Evolutionary conservation across 1,284 basidiomycete species (phyloP).

Genomic region (Cryptococcus deneoformans): DNA sequence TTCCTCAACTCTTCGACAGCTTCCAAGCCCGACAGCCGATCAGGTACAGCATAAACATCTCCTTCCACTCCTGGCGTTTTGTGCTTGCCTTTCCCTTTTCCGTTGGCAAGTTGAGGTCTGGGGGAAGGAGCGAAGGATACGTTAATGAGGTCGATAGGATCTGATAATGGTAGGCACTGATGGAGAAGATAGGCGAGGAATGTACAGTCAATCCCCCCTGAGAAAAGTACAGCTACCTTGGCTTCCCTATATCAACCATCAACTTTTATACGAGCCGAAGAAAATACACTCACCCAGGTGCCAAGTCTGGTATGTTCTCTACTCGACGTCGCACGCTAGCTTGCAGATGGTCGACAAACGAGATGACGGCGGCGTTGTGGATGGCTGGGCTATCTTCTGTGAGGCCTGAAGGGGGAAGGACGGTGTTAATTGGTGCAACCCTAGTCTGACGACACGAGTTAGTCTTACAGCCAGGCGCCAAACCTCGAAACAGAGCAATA

Average conservation of each 20-base stretch:
- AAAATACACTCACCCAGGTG: conserved; percentile 12
- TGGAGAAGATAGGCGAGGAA: conserved; percentile 77
- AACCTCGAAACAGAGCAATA: not conserved
- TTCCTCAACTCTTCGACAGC: conserved; percentile 71
- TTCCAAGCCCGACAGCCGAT: conserved; percentile 74
- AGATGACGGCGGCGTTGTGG: conserved; percentile 16
- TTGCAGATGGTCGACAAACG: conserved; percentile 44
- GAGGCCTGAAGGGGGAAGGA: conserved; percentile 11
- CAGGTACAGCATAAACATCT: conserved; percentile 65
- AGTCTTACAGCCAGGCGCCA: not conserved
- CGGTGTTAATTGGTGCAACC: conserved; percentile 24
- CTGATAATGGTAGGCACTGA: conserved; percentile 64
- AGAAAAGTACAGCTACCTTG: conserved; percentile 84
- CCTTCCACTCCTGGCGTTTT: not conserved
- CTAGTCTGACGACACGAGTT: conserved; percentile 9
- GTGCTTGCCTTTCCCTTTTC: conserved; percentile 5
- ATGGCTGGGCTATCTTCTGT: not conserved
- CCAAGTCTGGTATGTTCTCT: conserved; percentile 48
- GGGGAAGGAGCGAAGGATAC: conserved; percentile 67
- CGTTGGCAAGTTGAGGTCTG: conserved; percentile 4
- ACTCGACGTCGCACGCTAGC: conserved; percentile 50
- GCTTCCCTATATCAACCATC: conserved; percentile 42
- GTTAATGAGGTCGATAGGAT: conserved; percentile 91
- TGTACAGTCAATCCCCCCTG: conserved; percentile 93
- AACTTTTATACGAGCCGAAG: not conserved